These are phyloP conservation scores for Eutrema salsugineum DNA, from an alignment of 441 rosid species.

Conservation along the genomic window DNA sequence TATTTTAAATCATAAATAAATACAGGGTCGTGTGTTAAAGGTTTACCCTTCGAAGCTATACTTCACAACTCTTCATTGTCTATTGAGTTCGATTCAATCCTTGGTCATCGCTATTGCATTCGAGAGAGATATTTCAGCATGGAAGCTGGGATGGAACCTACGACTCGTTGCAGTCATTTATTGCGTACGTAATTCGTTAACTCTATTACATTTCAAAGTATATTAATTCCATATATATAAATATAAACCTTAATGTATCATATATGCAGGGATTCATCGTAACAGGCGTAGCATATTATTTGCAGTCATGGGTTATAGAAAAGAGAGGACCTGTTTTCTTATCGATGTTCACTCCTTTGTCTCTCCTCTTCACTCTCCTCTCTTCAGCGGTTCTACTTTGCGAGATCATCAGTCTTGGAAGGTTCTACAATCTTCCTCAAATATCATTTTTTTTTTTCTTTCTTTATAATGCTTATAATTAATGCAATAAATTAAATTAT, in stretches of 20 bases:
- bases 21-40: slow-evolving; percentile 56
- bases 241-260: not conserved
- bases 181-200: slow-evolving; percentile 59
- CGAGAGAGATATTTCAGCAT: slow-evolving; percentile 62
- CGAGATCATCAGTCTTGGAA: slow-evolving; percentile 65
- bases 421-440: slow-evolving; percentile 35
- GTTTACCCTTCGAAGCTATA: slow-evolving; percentile 79
- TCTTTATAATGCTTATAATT: not conserved
- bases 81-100: slow-evolving; percentile 73
- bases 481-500: not conserved
- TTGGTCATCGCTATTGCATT: slow-evolving; percentile 67
- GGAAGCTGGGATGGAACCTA: slow-evolving; percentile 82
- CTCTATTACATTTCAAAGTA: slow-evolving; percentile 3
- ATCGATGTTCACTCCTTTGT: slow-evolving; percentile 88
- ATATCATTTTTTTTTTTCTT: not conserved
- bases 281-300: slow-evolving; percentile 74
- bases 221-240: not conserved
- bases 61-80: slow-evolving; percentile 71
- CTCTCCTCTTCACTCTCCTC: slow-evolving; percentile 58
- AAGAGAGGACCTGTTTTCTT: slow-evolving; percentile 87
- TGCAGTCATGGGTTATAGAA: slow-evolving; percentile 90
- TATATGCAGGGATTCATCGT: slow-evolving; percentile 73
- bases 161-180: slow-evolving; percentile 73
- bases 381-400: slow-evolving; percentile 59
- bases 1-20: no score